These are phyloP conservation scores for Moricandia arvensis DNA, from an alignment of 345 rosid species.

Conservation along the genomic window DNA sequence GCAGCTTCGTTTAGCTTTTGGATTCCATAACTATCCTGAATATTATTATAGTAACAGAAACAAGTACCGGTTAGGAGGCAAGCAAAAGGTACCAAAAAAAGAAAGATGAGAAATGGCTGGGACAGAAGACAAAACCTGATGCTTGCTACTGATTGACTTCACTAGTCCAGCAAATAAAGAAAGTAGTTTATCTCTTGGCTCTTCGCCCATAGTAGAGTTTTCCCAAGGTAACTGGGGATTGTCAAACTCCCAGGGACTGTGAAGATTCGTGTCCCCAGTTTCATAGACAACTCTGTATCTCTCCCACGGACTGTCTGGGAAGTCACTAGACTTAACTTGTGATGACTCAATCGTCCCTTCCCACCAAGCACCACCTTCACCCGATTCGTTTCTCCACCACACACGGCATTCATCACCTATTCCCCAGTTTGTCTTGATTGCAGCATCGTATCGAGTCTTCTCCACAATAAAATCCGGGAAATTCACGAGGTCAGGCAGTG, in stretches of 20 bases:
- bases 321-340: slow-evolving; percentile 60
- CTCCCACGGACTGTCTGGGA: slow-evolving; percentile 97
- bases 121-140: slow-evolving; percentile 49
- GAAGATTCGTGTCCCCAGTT: slow-evolving; percentile 52
- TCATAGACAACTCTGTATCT: slow-evolving; percentile 56
- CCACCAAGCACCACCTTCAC: slow-evolving; percentile 88
- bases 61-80: slow-evolving; percentile 2
- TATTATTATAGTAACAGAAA: background rate
- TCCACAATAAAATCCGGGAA: slow-evolving; percentile 92
- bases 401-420: slow-evolving; percentile 70
- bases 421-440: slow-evolving; percentile 64
- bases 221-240: slow-evolving; percentile 59
- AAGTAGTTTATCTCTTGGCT: slow-evolving; percentile 49
- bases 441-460: slow-evolving; percentile 78
- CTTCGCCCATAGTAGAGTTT: slow-evolving; percentile 58
- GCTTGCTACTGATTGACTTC: slow-evolving; percentile 45
- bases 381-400: slow-evolving; percentile 81
- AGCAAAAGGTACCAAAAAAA: background rate
- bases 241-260: slow-evolving; percentile 96
- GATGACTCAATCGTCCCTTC: slow-evolving; percentile 61
- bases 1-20: slow-evolving; percentile 72
- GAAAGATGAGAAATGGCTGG: background rate
- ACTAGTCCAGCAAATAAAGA: slow-evolving; percentile 58
- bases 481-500: slow-evolving; percentile 72
- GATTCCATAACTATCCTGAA: slow-evolving; percentile 52